Evolutionary conservation across 306 rosid genomes (phyloP).

Genomic region (Psophocarpus tetragonolobus): DNA sequence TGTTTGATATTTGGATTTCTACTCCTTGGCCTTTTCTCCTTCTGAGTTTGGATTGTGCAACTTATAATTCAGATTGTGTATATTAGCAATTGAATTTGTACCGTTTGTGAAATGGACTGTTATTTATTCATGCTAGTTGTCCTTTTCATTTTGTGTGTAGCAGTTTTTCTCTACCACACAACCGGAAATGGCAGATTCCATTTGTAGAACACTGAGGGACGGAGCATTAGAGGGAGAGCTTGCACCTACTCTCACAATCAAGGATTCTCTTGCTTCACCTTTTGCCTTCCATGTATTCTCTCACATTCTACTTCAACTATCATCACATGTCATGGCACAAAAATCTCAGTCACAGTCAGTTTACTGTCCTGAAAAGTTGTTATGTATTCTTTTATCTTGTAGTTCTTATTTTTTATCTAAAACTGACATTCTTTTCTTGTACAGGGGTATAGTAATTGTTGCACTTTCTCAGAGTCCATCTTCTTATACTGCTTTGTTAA

Average conservation of each 20-base stretch:
- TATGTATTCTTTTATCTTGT: neutral
- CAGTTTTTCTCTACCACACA: neutral
- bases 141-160: neutral
- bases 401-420: neutral
- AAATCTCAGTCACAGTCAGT: conserved; percentile 82
- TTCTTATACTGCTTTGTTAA: conserved; percentile 55
- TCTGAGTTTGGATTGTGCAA: too few relatives aligned
- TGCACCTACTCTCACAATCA: conserved; percentile 77
- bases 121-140: neutral
- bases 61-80: neutral
- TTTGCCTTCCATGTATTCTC: conserved; percentile 62
- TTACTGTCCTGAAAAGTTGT: neutral
- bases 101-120: neutral
- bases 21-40: too few relatives aligned
- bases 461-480: conserved; percentile 75
- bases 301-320: conserved; percentile 64
- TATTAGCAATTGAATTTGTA: neutral
- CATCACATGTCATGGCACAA: conserved; percentile 52
- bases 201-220: conserved; percentile 72
- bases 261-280: conserved; percentile 68
- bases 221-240: conserved; percentile 88
- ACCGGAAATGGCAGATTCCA: conserved; percentile 68
- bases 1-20: too few relatives aligned
- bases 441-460: conserved; percentile 71
- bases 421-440: conserved; percentile 17